Evolutionary conservation across 495 filamentous ascomycete genomes (phyloP).

Genomic region (Tuber aestivum): DNA sequence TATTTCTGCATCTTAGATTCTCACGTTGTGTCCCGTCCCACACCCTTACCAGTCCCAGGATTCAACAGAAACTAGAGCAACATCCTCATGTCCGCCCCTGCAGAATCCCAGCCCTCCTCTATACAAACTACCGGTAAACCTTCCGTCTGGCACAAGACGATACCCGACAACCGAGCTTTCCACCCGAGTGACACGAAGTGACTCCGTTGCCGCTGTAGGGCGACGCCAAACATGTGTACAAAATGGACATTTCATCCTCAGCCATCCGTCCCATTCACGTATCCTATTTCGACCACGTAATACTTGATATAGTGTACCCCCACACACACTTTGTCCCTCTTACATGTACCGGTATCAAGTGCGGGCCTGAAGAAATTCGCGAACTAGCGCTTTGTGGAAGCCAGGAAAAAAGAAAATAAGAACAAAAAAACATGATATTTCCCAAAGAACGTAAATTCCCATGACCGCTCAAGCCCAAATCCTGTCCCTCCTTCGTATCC

Average conservation of each 20-base stretch:
- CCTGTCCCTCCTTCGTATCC: background rate
- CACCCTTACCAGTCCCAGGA: background rate
- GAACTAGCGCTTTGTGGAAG: background rate
- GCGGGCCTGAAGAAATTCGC: background rate
- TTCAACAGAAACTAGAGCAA: background rate
- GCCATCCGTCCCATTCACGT: background rate
- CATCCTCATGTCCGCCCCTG: background rate
- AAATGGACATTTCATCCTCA: background rate
- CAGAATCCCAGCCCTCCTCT: background rate
- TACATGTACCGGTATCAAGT: background rate
- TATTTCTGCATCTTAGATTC: background rate
- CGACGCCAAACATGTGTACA: background rate
- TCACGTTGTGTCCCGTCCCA: background rate
- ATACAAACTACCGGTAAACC: background rate
- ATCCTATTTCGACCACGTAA: background rate
- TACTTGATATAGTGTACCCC: background rate
- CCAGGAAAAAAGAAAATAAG: background rate
- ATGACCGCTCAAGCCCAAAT: conserved; percentile 1
- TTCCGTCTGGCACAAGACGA: no score
- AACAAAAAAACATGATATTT: background rate
- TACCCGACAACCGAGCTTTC: background rate
- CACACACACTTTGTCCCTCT: background rate
- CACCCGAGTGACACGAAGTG: background rate
- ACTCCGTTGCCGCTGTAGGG: background rate
- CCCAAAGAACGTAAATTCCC: background rate